Evolutionary conservation across 2,329 filamentous ascomycete species (phyloP).

Genomic region (Teratosphaeria viscida): DNA sequence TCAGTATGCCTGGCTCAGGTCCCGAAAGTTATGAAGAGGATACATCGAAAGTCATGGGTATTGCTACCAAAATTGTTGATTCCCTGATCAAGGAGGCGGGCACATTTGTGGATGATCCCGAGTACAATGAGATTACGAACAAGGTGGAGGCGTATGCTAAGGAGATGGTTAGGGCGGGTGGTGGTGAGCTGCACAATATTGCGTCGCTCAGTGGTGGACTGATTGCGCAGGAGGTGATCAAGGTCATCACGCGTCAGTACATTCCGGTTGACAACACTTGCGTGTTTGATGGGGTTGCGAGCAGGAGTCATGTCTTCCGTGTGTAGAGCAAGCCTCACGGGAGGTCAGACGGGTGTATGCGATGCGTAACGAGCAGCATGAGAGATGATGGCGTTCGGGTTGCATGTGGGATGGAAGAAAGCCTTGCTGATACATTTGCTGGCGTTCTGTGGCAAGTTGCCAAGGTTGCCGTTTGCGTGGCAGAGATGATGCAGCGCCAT

Average conservation of each 20-base stretch:
- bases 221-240: conserved; percentile 94
- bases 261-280: conserved; percentile 54
- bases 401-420: neutral
- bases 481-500: neutral
- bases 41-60: conserved; percentile 30
- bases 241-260: conserved; percentile 63
- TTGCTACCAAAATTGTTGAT: conserved; percentile 33
- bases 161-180: conserved; percentile 58
- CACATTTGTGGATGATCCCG: conserved; percentile 30
- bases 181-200: conserved; percentile 86
- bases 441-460: neutral
- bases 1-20: conserved; percentile 27
- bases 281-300: conserved; percentile 51
- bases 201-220: conserved; percentile 80
- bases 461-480: neutral
- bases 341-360: neutral
- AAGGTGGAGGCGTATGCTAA: conserved; percentile 27
- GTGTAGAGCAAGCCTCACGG: conserved; percentile 7
- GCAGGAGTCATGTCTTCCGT: conserved; percentile 33
- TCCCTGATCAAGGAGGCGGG: conserved; percentile 33
- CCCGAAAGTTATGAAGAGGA: conserved; percentile 26
- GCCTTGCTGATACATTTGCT: neutral
- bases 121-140: conserved; percentile 29
- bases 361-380: neutral
- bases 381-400: neutral